Evolutionary conservation across 2,329 filamentous ascomycete species (phyloP).

Genomic region (Colletotrichum magnum): DNA sequence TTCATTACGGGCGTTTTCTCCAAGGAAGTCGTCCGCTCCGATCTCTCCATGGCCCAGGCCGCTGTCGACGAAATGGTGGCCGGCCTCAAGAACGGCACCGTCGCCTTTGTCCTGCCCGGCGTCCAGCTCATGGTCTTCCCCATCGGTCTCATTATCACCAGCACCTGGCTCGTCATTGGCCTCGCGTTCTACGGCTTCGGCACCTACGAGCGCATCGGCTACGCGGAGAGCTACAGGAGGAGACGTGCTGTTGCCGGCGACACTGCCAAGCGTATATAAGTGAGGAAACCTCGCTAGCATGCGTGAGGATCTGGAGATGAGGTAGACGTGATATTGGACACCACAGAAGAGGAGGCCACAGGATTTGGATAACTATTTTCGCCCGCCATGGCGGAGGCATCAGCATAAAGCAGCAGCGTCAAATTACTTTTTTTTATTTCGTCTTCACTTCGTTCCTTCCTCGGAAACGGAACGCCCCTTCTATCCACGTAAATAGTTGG

Average conservation of each 20-base stretch:
- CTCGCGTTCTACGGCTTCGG: slow-evolving; percentile 72
- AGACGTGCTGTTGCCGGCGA: slow-evolving; percentile 61
- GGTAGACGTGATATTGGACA: not conserved
- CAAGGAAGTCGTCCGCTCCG: slow-evolving; percentile 66
- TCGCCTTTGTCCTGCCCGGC: slow-evolving; percentile 79
- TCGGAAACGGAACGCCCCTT: not conserved
- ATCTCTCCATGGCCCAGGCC: slow-evolving; percentile 62
- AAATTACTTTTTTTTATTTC: slow-evolving; percentile 10
- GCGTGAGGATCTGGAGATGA: not conserved
- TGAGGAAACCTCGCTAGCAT: too few species aligned
- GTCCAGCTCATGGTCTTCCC: slow-evolving; percentile 78
- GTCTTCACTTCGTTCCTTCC: slow-evolving; percentile 11
- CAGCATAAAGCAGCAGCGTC: slow-evolving; percentile 41
- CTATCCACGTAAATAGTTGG: slow-evolving; percentile 37
- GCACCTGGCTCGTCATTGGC: slow-evolving; percentile 72
- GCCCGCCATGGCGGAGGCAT: slow-evolving; percentile 28
- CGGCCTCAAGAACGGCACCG: slow-evolving; percentile 63
- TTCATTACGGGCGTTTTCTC: slow-evolving; percentile 82
- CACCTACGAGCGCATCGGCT: slow-evolving; percentile 76
- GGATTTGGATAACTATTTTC: slow-evolving; percentile 12
- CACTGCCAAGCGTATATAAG: slow-evolving; percentile 40
- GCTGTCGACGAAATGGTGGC: slow-evolving; percentile 64
- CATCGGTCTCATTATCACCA: slow-evolving; percentile 76
- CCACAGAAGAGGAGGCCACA: slow-evolving; percentile 3
- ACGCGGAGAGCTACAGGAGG: slow-evolving; percentile 73